Conservation (phyloP, 495 filamentous ascomycete genomes). For the Penicillium maclennaniae region DNA sequence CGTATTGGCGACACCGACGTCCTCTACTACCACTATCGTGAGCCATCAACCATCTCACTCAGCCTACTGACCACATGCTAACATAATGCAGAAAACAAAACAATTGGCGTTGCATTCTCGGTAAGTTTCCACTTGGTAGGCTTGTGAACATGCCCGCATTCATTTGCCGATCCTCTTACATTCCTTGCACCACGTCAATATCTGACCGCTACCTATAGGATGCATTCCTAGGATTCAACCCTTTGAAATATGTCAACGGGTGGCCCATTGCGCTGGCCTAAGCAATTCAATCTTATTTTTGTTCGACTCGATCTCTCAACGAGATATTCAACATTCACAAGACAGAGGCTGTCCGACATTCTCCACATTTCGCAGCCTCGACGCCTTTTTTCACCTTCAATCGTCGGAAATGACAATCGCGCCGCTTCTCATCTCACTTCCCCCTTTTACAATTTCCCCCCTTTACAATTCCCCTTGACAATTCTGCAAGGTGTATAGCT, state of each 20-base stretch:
- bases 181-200: slow-evolving; percentile 2
- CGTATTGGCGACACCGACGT: slow-evolving; percentile 32
- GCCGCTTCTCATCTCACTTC: background rate
- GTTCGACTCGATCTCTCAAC: too few relatives aligned
- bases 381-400: background rate
- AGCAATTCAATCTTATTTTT: background rate
- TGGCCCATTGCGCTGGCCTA: slow-evolving; percentile 37
- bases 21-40: slow-evolving; percentile 49
- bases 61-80: slow-evolving; percentile 7
- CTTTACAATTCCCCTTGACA: too few relatives aligned
- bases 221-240: slow-evolving; percentile 42
- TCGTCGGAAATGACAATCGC: background rate
- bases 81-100: slow-evolving; percentile 37
- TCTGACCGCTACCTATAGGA: slow-evolving; percentile 29
- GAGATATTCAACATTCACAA: background rate
- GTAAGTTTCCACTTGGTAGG: slow-evolving; percentile 23
- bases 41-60: slow-evolving; percentile 7
- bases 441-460: too few relatives aligned
- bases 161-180: slow-evolving; percentile 20
- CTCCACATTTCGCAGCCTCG: background rate
- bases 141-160: slow-evolving; percentile 14
- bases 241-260: slow-evolving; percentile 39
- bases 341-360: background rate
- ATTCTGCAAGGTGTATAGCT: background rate
- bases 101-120: slow-evolving; percentile 37